Percentiles rank a stretch among this genome's conserved stretches.
Conservation (phyloP, 2,329 filamentous ascomycete species). For the Microdochium nivale region DNA sequence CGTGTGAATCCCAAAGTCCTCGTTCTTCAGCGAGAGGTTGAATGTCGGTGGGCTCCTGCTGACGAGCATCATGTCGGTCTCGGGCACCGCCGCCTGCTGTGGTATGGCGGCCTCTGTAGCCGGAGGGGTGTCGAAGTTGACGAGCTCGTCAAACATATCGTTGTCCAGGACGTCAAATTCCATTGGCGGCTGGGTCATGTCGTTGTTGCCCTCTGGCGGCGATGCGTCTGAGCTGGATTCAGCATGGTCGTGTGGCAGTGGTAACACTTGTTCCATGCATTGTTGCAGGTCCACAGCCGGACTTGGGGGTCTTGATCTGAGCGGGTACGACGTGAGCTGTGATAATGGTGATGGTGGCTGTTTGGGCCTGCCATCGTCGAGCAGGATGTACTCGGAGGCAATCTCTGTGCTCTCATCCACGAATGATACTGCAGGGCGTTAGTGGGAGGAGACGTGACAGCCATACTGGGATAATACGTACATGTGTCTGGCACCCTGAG, state of each 20-base stretch:
- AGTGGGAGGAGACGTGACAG: not conserved
- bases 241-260: not conserved
- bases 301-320: not conserved
- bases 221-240: not conserved
- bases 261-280: not conserved
- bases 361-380: not conserved
- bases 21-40: not conserved
- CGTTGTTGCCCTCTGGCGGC: not conserved
- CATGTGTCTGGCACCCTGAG: not conserved
- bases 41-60: not conserved
- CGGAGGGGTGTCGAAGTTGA: not conserved
- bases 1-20: not conserved
- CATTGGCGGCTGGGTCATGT: not conserved
- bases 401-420: not conserved
- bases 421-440: not conserved
- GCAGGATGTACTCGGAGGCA: not conserved
- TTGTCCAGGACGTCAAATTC: not conserved
- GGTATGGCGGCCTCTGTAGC: not conserved
- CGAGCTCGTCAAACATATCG: not conserved
- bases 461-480: not conserved
- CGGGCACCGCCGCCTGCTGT: not conserved
- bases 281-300: not conserved
- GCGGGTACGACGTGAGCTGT: not conserved
- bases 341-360: not conserved
- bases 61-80: not conserved